These are phyloP conservation scores for Blastobotrys apis DNA, from an alignment of 1,139 yeast species.

Conservation along the genomic window DNA sequence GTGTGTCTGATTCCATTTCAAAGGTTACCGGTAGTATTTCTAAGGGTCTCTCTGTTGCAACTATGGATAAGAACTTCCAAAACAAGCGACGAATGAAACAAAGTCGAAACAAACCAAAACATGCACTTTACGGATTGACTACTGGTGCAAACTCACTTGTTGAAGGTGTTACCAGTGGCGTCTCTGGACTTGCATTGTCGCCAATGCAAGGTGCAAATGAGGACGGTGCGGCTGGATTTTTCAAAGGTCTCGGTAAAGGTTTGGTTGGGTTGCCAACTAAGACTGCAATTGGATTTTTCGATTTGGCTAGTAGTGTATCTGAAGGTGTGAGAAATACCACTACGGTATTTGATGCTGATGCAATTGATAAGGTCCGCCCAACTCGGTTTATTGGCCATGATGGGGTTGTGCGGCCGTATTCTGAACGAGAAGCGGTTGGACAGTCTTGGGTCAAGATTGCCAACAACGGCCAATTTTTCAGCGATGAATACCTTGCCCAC, in stretches of 20 bases:
- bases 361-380: constrained; percentile 72
- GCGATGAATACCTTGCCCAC: constrained; percentile 81
- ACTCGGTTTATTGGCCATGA: constrained; percentile 73
- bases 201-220: constrained; percentile 84
- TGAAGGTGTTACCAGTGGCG: constrained; percentile 82
- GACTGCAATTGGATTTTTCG: constrained; percentile 92
- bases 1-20: constrained; percentile 88
- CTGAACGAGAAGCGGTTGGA: constrained; percentile 87
- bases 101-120: constrained; percentile 75
- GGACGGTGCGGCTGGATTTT: constrained; percentile 87
- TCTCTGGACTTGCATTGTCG: constrained; percentile 83
- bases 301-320: constrained; percentile 85
- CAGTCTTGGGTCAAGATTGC: constrained; percentile 85
- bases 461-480: constrained; percentile 71
- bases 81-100: constrained; percentile 58
- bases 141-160: constrained; percentile 86
- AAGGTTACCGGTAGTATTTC: constrained; percentile 92
- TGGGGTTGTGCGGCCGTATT: constrained; percentile 66
- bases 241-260: constrained; percentile 94
- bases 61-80: constrained; percentile 82
- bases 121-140: constrained; percentile 83
- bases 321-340: constrained; percentile 94
- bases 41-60: constrained; percentile 87
- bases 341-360: constrained; percentile 79
- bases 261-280: constrained; percentile 91